Evolutionary conservation across 1,139 yeast species (phyloP), one percentile per base, ranked within the genome.

Genomic region (Yamadazyma triangularis): DNA sequence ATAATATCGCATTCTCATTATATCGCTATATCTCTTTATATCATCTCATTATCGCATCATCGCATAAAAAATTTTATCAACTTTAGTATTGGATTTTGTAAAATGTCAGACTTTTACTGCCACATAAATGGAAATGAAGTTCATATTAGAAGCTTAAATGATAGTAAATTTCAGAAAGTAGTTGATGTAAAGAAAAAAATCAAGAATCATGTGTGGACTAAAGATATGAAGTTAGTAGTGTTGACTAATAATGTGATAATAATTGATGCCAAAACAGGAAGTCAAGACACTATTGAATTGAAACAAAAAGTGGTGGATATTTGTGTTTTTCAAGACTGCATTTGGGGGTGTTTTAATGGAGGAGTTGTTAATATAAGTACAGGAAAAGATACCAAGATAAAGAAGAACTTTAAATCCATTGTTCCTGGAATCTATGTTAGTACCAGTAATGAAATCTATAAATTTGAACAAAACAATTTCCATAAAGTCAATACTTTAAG

Each of bases 311-410:
- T 44, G 5, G 24, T 22, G 4, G 45, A 41, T 25, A 41, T 44
- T 3, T 30, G 40, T 16, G 33, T 32, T 12, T 30, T 15, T 18
- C 31, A 40, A 3, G 34, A 32, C 9, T 33, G 39, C 3, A 19
- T 44, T 9, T 41, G 35, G 35, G 48, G 45, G 12, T 35, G 45
- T 30, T 40, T 36, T 24, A 33, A 39, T 21, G 38, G 39, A n/a
- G 48, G 48, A 4, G 28, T 44, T 9, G 15, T 41, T 5, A 35
- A 38, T 15, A 23, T 42, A 15, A 29, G 28, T 13, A n/a, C 22
- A 2, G 32, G 27, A 7, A 12, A 13, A 18, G 20, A 18, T 6
- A 6, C 6, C 9, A 18, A 18, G 9, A 7, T 18, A 2, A 24
- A 20, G 13, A 14, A 28, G 5, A 28, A 26, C 16, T 21, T 20